Base-by-base conservation (phyloP, 2,329 filamentous ascomycete species). In the Metarhizium anisopliae region DNA sequence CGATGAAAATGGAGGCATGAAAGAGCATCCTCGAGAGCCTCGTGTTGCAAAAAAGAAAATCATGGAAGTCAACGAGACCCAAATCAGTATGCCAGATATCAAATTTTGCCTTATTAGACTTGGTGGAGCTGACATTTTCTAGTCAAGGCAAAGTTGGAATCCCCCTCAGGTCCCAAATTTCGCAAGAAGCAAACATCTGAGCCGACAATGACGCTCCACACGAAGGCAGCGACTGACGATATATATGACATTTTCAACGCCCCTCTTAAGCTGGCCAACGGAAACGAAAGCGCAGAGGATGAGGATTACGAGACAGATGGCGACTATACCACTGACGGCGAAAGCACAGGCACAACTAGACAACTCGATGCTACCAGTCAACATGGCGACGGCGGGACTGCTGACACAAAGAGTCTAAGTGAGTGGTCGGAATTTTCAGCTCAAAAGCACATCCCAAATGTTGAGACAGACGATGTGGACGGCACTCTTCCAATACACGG, bases 181-280 rank as follows among this genome's bases (percentile, higher is more conserved):
- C 87, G 86, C 60, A 89, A 89, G 69, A 94, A 88, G 68, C 85
- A 85, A 62, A 61, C 71, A 2, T 75, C 80, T 53, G 93, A 97
- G 70, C 89, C 92, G n/a, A 99, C 94, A 2, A 96, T 99, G 92
- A 99, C 94, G 0, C 83, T 99, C 61, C 91, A 97, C 67, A 99
- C 94, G 13, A 89, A 84, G 63, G 93, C 94, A 61, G 94, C 94
- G 4, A 96, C 93, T 59, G 92, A 97, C 63, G 94, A 99, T 63
- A 96, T 99, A 53, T 97, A 97, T 65, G 91, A 91, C 56, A 90
- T 99, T 51, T 99, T 97, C 73, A 97, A 94, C 65, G 89, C 94
- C 56, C 93, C 94, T 2, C 54, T 68, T 61, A 58, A 66, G 61
- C 16, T 66, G 53, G 56, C 56, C 50, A 63, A 68, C 2, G 67